These are phyloP conservation scores for Lichina pygmaea DNA, from an alignment of 495 filamentous ascomycete species.

Conservation along the genomic window DNA sequence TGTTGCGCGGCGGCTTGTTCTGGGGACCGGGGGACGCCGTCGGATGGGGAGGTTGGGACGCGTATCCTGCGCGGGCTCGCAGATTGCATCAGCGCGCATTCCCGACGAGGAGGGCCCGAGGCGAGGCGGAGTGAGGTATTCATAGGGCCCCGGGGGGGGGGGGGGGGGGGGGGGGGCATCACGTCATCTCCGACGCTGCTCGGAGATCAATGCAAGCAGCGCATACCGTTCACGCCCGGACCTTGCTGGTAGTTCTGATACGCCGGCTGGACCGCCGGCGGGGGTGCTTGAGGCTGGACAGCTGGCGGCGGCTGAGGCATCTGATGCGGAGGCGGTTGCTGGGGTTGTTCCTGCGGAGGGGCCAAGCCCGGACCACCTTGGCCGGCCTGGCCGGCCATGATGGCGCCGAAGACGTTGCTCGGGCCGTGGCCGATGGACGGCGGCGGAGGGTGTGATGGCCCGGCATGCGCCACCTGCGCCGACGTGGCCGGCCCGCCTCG, in stretches of 20 bases:
- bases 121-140: no score
- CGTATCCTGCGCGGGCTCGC: conserved; percentile 20
- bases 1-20: conserved; percentile 19
- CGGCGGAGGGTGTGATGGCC: conserved; percentile 40
- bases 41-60: conserved; percentile 47
- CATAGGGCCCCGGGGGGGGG: no score
- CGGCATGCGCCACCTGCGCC: conserved; percentile 28
- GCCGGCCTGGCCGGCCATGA: conserved; percentile 74
- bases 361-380: conserved; percentile 68
- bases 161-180: neutral
- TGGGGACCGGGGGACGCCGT: conserved; percentile 70
- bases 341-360: conserved; percentile 36
- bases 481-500: conserved; percentile 45
- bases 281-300: conserved; percentile 1
- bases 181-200: neutral
- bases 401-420: conserved; percentile 76
- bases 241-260: conserved; percentile 34
- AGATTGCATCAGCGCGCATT: neutral
- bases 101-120: neutral
- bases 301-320: neutral
- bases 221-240: conserved; percentile 38
- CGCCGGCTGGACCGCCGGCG: conserved; percentile 10
- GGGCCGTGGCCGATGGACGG: conserved; percentile 77
- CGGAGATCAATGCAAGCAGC: conserved; percentile 1
- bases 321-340: conserved; percentile 22